These are phyloP conservation scores for Pythium insidiosum DNA, from an alignment of 352 stramenopile species.

Conservation along the genomic window DNA sequence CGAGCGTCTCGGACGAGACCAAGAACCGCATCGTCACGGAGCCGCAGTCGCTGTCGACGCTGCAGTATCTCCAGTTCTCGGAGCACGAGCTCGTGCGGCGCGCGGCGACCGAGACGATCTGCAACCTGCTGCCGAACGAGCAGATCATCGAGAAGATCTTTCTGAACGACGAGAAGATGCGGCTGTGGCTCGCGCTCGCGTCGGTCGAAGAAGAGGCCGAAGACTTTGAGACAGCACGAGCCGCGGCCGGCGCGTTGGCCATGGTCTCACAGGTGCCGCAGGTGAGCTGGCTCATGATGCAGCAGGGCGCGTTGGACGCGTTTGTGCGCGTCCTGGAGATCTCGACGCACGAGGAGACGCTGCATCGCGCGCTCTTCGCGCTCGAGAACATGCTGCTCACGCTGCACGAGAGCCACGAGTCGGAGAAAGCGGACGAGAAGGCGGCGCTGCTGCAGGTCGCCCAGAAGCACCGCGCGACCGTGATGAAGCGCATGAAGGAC, in stretches of 20 bases:
- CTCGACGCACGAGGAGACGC: constrained; percentile 48
- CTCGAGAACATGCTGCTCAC: constrained; percentile 69
- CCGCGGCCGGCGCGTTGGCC: constrained; percentile 89
- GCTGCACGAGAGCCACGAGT: constrained; percentile 8
- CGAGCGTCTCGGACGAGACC: constrained; percentile 89
- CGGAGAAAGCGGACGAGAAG: constrained; percentile 36
- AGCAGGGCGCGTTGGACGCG: constrained; percentile 50
- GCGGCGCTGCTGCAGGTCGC: too few relatives aligned
- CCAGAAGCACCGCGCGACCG: constrained; percentile 29
- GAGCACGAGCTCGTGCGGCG: constrained; percentile 96
- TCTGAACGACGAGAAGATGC: constrained; percentile 88
- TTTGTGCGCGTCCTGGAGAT: constrained; percentile 46
- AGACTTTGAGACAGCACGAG: constrained; percentile 89
- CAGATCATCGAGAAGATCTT: constrained; percentile 93
- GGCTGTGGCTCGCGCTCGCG: constrained; percentile 92
- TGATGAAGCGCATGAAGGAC: constrained; percentile 22
- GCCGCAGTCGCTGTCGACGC: constrained; percentile 58
- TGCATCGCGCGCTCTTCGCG: constrained; percentile 69
- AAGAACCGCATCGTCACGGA: constrained; percentile 85
- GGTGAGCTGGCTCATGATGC: constrained; percentile 64
- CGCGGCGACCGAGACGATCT: constrained; percentile 94
- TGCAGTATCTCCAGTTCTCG: constrained; percentile 93
- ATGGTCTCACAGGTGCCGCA: constrained; percentile 86
- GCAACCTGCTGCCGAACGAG: constrained; percentile 93
- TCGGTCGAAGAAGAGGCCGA: constrained; percentile 87